Evolutionary conservation across 805 yeast genomes (phyloP), one percentile per base, ranked within the genome.

Genomic region (Candida silvicultrix): DNA sequence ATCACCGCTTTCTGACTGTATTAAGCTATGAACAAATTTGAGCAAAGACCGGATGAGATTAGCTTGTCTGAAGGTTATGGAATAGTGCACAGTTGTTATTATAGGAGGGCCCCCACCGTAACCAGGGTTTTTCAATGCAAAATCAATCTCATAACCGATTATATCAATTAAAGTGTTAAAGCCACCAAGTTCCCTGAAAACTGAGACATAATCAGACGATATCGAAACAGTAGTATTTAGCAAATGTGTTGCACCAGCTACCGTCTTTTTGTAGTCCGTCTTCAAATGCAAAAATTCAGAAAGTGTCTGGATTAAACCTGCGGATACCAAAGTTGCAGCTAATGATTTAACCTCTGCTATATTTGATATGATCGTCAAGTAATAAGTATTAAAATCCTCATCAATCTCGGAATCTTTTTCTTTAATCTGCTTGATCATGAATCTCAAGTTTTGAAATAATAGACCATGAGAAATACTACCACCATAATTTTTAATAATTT

Each of bases 401-500:
- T 75, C 77, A 7, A 69, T 59, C 19, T 58, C 61, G 5, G 57
- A 50, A 49, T 65, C 71, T 1, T 75, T 73, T 10, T 68, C 65
- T 41, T 69, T 63, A 32, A 80, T 53, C 38, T 72, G 65, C 47
- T 80, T 78, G 45, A 78, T 69, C n/a, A 88, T 77, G 38, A 71
- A 71, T 46, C 90, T 75, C 25, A 89, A 61, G 28, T 83, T 75
- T 57, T 86, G 89, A 66, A 85, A 86, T 36, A 90, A 58, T 12
- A 81, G 66, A 1, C 97, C 97, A 63, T 90, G 96, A 49, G 82
- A 80, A 36, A 90, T 89, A 60, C 88, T 88, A 10, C 94, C 97
- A 19, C 94, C 88, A 51, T 89, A 63, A 12, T 86, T 81, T 47
- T 89, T 74, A 44, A 89, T 71, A 20, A 90, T 72, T 53, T 89